These are phyloP conservation scores for Leccinum fallax DNA, from an alignment of 1,284 basidiomycete species.

Conservation along the genomic window DNA sequence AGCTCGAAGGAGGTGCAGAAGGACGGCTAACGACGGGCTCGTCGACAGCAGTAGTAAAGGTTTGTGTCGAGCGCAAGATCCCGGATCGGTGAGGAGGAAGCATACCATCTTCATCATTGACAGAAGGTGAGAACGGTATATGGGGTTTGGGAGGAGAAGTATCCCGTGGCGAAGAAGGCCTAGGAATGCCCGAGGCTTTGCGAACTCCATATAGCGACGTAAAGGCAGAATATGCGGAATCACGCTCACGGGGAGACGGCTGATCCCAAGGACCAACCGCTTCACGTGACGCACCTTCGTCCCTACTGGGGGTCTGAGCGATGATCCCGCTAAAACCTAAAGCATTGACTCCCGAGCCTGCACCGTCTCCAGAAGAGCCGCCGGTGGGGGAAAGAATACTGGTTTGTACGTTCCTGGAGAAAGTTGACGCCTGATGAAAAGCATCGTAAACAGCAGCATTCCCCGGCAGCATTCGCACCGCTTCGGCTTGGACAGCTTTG, in stretches of 20 bases:
- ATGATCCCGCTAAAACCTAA: slow-evolving; percentile 31
- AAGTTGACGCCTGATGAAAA: slow-evolving; percentile 65
- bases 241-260: slow-evolving; percentile 37
- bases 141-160: slow-evolving; percentile 29
- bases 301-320: slow-evolving; percentile 29
- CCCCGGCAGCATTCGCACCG: slow-evolving; percentile 43
- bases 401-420: slow-evolving; percentile 28
- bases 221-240: slow-evolving; percentile 25
- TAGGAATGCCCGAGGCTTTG: slow-evolving; percentile 24
- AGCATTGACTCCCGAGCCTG: slow-evolving; percentile 22
- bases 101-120: slow-evolving; percentile 36
- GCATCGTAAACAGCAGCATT: slow-evolving; percentile 66
- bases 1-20: slow-evolving; percentile 31
- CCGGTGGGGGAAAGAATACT: slow-evolving; percentile 26
- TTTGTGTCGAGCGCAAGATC: slow-evolving; percentile 34
- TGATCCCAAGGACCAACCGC: slow-evolving; percentile 36
- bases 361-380: slow-evolving; percentile 21
- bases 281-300: slow-evolving; percentile 28
- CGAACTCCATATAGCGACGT: slow-evolving; percentile 34
- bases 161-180: slow-evolving; percentile 32
- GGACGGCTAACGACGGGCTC: slow-evolving; percentile 27
- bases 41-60: slow-evolving; percentile 26
- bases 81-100: slow-evolving; percentile 42
- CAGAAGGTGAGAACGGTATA: slow-evolving; percentile 25
- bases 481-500: slow-evolving; percentile 30